Conservation (phyloP, 208 protist species). For the Tritrichomonas musculus region DNA sequence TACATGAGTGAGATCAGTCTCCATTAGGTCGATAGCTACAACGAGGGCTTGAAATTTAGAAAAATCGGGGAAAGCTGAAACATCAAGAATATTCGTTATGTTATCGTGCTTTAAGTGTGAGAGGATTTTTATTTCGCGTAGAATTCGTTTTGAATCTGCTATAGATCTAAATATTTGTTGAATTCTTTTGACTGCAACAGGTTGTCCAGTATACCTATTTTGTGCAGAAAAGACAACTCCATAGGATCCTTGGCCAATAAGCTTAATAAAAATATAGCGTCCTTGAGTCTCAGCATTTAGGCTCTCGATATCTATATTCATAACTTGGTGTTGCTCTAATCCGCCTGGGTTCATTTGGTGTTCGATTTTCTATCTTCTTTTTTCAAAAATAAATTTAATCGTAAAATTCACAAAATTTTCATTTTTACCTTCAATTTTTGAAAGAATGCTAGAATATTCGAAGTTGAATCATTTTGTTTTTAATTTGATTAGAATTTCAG, state of each 20-base stretch:
- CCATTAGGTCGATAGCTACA: conserved; percentile 87
- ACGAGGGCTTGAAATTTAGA: conserved; percentile 72
- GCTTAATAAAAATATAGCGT: conserved; percentile 42
- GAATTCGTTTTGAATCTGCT: conserved; percentile 68
- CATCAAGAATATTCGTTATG: conserved; percentile 36
- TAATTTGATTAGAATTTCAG: too few relatives aligned
- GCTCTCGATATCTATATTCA: neutral
- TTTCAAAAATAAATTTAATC: too few relatives aligned
- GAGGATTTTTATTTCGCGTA: conserved; percentile 53
- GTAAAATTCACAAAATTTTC: too few relatives aligned
- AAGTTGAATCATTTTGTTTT: too few relatives aligned
- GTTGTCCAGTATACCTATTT: conserved; percentile 27
- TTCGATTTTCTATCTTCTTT: too few relatives aligned
- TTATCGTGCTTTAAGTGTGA: conserved; percentile 56
- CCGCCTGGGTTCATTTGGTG: too few relatives aligned
- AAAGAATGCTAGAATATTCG: too few relatives aligned
- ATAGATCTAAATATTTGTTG: conserved; percentile 77
- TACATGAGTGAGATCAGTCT: conserved; percentile 82
- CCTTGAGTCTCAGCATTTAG: neutral
- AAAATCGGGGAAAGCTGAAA: neutral
- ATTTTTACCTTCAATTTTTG: too few relatives aligned
- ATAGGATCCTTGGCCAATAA: conserved; percentile 51
- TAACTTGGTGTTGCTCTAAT: neutral
- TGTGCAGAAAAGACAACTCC: conserved; percentile 48
- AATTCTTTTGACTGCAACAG: conserved; percentile 63